Conservation (phyloP, 352 stramenopile genomes). For the Phytophthora cryptogea region DNA sequence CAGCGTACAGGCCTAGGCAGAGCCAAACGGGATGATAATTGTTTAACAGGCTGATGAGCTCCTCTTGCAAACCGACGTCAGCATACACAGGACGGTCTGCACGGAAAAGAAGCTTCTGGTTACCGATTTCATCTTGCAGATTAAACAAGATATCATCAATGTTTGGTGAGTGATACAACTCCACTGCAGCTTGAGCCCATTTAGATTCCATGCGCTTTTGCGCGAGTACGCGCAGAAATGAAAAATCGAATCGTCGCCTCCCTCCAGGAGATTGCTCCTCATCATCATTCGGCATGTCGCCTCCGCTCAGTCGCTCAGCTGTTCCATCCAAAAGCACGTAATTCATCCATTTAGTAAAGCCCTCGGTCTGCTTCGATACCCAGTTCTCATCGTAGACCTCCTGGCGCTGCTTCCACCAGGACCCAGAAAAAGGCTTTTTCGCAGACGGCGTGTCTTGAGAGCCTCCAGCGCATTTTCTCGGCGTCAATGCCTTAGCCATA, state of each 20-base stretch:
- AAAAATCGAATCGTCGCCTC: slow-evolving; percentile 56
- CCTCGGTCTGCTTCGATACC: slow-evolving; percentile 80
- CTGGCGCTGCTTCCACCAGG: slow-evolving; percentile 78
- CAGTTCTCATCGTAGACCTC: slow-evolving; percentile 76
- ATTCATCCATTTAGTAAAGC: slow-evolving; percentile 89
- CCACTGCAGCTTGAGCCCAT: slow-evolving; percentile 56
- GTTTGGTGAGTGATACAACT: slow-evolving; percentile 59
- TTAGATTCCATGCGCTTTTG: slow-evolving; percentile 76
- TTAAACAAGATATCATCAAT: slow-evolving; percentile 67
- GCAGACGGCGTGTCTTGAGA: slow-evolving; percentile 4
- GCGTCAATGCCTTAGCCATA: slow-evolving; percentile 7
- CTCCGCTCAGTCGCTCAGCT: slow-evolving; percentile 35
- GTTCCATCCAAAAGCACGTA: slow-evolving; percentile 76
- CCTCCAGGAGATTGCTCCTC: slow-evolving; percentile 9
- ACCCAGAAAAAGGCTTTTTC: slow-evolving; percentile 43
- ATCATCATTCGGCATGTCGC: slow-evolving; percentile 20
- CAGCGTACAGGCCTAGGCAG: slow-evolving; percentile 86
- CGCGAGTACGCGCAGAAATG: slow-evolving; percentile 68
- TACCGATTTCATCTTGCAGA: slow-evolving; percentile 73
- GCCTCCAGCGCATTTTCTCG: slow-evolving; percentile 12
- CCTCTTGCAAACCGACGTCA: slow-evolving; percentile 87
- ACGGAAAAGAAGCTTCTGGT: slow-evolving; percentile 81
- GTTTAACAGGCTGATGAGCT: slow-evolving; percentile 88
- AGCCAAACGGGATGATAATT: slow-evolving; percentile 94
- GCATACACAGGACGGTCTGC: slow-evolving; percentile 89